These are phyloP conservation scores for Dendryphion nanum DNA, from an alignment of 2,329 filamentous ascomycete genomes.

Conservation along the genomic window DNA sequence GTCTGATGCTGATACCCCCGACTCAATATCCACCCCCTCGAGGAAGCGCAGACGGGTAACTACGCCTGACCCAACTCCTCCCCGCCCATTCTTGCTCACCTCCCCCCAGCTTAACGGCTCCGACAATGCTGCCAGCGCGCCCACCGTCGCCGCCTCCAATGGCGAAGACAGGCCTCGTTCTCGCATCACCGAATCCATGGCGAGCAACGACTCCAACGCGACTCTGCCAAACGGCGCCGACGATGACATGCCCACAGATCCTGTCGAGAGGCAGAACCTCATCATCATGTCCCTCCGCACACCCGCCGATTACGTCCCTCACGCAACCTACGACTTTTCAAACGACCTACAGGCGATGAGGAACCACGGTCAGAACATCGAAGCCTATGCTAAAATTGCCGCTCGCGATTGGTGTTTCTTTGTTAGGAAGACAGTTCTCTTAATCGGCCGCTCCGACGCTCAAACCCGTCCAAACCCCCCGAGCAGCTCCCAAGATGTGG, in stretches of 20 bases:
- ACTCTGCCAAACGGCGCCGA: constrained; percentile 35
- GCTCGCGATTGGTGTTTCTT: constrained; percentile 84
- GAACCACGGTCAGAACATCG: constrained; percentile 44
- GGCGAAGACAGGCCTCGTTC: constrained; percentile 23
- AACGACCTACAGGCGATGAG: constrained; percentile 48
- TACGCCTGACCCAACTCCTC: neutral
- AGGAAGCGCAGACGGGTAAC: constrained; percentile 48
- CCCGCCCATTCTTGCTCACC: neutral
- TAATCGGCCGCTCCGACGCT: constrained; percentile 63
- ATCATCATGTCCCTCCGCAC: constrained; percentile 43
- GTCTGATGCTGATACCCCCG: constrained; percentile 45
- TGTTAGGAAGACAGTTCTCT: constrained; percentile 70
- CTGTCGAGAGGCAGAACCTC: constrained; percentile 36
- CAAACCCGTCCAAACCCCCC: constrained; percentile 26
- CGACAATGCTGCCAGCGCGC: constrained; percentile 19
- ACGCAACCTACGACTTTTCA: constrained; percentile 57
- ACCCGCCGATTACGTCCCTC: constrained; percentile 49
- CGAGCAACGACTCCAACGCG: constrained; percentile 43
- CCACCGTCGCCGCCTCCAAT: constrained; percentile 3
- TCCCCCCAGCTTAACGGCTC: constrained; percentile 33
- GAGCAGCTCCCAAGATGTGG: constrained; percentile 22
- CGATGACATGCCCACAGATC: constrained; percentile 26
- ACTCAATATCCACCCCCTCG: constrained; percentile 49
- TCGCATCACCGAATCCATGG: constrained; percentile 37
- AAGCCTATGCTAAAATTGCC: constrained; percentile 78